Conservation (phyloP, 306 rosid species). For the Mimosa bimucronata region DNA sequence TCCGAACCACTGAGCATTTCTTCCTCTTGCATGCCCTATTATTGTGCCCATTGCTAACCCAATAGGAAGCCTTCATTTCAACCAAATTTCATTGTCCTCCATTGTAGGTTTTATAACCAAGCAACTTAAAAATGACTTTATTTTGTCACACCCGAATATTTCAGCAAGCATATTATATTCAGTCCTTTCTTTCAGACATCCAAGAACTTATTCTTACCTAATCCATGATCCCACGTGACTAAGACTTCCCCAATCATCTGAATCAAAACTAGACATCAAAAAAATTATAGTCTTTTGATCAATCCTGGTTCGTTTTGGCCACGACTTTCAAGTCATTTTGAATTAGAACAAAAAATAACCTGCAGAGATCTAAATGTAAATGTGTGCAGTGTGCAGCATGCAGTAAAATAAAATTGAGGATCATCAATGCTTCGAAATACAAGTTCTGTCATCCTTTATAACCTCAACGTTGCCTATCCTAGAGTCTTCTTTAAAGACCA, state of each 20-base stretch:
- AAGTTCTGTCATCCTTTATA: neutral
- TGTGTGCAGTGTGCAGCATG: neutral
- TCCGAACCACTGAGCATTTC: neutral
- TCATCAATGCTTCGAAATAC: neutral
- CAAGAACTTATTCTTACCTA: neutral
- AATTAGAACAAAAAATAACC: neutral
- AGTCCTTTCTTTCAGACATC: neutral
- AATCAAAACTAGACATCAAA: conserved; percentile 4
- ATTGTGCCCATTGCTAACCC: neutral
- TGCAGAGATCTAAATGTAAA: neutral
- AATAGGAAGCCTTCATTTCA: neutral
- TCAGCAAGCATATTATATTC: conserved; percentile 1
- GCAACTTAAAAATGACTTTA: neutral
- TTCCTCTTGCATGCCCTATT: neutral
- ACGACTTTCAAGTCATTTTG: neutral
- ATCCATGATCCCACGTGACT: neutral
- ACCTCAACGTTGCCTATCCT: neutral
- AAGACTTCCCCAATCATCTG: conserved; percentile 23
- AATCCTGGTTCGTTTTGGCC: conserved; percentile 3
- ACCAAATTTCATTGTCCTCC: neutral
- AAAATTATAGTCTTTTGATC: neutral
- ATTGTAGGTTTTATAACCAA: neutral
- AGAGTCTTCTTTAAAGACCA: neutral
- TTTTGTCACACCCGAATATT: neutral
- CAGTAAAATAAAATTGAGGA: neutral